These are phyloP conservation scores for Andrographis paniculata DNA, from an alignment of 305 asterid genomes.

Conservation along the genomic window DNA sequence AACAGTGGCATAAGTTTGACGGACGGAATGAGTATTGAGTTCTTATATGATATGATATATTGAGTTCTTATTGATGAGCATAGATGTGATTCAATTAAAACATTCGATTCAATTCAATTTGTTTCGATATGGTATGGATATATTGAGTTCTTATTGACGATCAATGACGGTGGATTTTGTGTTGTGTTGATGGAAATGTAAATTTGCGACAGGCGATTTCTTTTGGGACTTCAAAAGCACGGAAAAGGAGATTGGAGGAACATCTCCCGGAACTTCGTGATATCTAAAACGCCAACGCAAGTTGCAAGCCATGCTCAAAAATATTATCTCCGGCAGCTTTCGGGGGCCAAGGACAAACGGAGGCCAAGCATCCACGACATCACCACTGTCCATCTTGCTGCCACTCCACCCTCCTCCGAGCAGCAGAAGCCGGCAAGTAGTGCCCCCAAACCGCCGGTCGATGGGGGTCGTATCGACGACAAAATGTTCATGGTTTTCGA, in stretches of 20 bases:
- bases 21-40: no score
- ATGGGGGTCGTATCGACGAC: conserved; percentile 3
- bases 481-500: conserved; percentile 35
- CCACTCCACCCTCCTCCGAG: conserved; percentile 10
- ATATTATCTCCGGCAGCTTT: conserved; percentile 47
- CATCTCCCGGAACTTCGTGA: conserved; percentile 38
- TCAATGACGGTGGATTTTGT: no score
- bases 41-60: no score
- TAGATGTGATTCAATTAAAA: no score
- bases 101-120: no score
- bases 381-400: conserved; percentile 33
- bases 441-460: not conserved
- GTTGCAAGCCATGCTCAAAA: conserved; percentile 80
- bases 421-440: conserved; percentile 19
- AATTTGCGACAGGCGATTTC: conserved; percentile 29
- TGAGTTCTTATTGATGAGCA: no score
- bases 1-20: no score
- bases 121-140: no score
- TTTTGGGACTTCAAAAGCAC: conserved; percentile 41
- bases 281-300: conserved; percentile 51
- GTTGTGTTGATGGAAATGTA: not conserved
- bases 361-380: conserved; percentile 73
- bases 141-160: no score
- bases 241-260: conserved; percentile 71
- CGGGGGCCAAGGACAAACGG: conserved; percentile 57